These are phyloP conservation scores for Nicotiana knightiana DNA, from an alignment of 257 asterid species.

Conservation along the genomic window DNA sequence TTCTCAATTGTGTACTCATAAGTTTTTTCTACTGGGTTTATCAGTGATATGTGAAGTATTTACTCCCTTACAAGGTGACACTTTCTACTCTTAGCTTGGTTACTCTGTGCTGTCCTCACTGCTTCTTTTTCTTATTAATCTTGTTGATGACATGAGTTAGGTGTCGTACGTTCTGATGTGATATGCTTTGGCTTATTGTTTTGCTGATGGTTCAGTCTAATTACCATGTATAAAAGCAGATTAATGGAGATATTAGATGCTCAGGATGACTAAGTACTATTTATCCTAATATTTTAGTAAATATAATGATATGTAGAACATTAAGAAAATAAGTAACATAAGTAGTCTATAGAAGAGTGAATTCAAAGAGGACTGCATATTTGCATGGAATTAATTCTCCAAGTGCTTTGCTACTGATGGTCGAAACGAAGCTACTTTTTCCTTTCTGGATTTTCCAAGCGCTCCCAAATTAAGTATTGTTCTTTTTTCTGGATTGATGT, in stretches of 20 bases:
- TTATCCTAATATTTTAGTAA: not conserved
- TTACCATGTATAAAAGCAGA: not conserved
- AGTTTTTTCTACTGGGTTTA: not conserved
- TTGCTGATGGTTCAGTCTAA: not conserved
- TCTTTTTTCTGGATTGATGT: not conserved
- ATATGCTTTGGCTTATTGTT: not conserved
- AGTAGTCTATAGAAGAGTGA: not conserved
- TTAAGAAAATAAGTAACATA: not conserved
- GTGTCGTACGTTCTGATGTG: not conserved
- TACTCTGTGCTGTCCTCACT: not conserved
- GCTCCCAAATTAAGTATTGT: not conserved
- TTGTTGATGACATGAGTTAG: slow-evolving; percentile 3
- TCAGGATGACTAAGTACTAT: not conserved
- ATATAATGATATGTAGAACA: not conserved
- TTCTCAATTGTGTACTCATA: not conserved
- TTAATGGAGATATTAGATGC: not conserved
- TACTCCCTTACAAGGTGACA: not conserved
- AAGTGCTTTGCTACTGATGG: not conserved
- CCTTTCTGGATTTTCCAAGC: not conserved
- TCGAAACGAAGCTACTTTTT: not conserved
- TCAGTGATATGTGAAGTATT: not conserved
- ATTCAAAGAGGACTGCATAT: not conserved
- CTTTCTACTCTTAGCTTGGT: not conserved
- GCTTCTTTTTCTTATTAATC: not conserved
- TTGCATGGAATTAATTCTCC: not conserved